These are phyloP conservation scores for Neurospora sp. DNA, from an alignment of 495 filamentous ascomycete genomes.

Conservation along the genomic window DNA sequence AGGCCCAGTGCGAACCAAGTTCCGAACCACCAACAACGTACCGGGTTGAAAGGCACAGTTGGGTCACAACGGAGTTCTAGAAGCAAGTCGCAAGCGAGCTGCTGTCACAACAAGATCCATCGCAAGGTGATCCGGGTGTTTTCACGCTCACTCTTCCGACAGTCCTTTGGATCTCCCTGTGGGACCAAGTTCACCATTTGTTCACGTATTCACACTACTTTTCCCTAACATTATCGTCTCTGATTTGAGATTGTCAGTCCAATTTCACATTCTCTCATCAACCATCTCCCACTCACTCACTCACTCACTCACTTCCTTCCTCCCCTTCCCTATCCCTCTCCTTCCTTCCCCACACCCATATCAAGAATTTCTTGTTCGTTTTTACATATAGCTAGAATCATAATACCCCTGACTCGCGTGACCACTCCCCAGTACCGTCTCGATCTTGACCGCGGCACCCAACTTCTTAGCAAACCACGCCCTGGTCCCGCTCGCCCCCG, in stretches of 20 bases:
- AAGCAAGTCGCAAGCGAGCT: neutral
- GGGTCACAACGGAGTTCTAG: neutral
- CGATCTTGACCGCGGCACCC: slow-evolving; percentile 33
- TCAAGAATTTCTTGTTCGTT: neutral
- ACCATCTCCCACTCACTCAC: neutral
- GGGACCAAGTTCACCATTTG: no score
- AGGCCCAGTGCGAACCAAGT: neutral
- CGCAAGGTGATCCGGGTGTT: neutral
- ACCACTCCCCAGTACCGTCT: slow-evolving; percentile 41
- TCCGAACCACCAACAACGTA: neutral
- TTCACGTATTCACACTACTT: no score
- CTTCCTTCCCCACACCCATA: neutral
- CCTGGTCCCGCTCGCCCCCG: slow-evolving; percentile 46
- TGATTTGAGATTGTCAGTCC: no score
- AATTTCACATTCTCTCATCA: neutral
- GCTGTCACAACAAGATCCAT: neutral
- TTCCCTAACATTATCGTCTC: no score
- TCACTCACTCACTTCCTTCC: neutral
- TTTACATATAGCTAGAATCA: slow-evolving; percentile 15
- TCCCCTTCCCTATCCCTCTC: no score
- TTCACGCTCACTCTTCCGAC: neutral
- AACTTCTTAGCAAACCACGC: slow-evolving; percentile 46
- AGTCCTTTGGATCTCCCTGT: neutral
- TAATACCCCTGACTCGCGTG: slow-evolving; percentile 24
- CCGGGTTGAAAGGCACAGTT: neutral